Evolutionary conservation across 345 rosid genomes (phyloP), one percentile per base, ranked within the genome.

Genomic region (Eucalyptus curtisii): DNA sequence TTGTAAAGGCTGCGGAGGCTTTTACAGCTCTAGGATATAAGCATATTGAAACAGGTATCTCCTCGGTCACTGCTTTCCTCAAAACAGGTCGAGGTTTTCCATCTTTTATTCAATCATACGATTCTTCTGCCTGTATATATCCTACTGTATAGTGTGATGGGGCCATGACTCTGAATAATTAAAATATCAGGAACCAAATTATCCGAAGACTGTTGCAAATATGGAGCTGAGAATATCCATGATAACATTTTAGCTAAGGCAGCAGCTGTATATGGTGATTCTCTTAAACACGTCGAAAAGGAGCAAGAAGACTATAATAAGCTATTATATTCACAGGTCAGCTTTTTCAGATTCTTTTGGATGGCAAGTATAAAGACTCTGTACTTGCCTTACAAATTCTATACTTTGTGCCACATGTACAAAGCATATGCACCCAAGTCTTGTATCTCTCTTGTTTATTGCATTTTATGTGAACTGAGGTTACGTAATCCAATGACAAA

Each of bases 221-320:
- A 96, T 92, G 99, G 99, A 87, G 93, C 97, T 27, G 99, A 97
- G 90, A 96, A 92, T 91, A 94, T 96, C 88, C 92, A 94, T 27
- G 97, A 96, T 82, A 96, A 94, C 91, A 89, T 96, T 68, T 92
- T 97, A 13, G 98, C 99, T 37, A 96, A 96, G 91, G 96, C 98
- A 91, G 99, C 98, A 45, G 98, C 98, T 80, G 93, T 96, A 90
- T 97, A 96, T 76, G 98, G 99, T 71, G 99, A 96, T 94, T 96
- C 98, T 91, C 91, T 93, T 71, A 96, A 96, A 91, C 99, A 97
- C 89, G 95, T 95, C 40, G 99, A 95, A 90, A 96, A 96, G 92
- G 99, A 97, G 92, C 96, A 95, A 88, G 99, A 96, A 90, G 99
- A 97, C 76, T 95, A 92, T 84, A 95, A 94, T 91, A 92, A 92